A percentile compares a stretch with the other conserved stretches of the same genome.
phyloP scores from a whole-genome alignment of 768 basidiomycete genomes.

The Calocybe cyanea region DNA sequence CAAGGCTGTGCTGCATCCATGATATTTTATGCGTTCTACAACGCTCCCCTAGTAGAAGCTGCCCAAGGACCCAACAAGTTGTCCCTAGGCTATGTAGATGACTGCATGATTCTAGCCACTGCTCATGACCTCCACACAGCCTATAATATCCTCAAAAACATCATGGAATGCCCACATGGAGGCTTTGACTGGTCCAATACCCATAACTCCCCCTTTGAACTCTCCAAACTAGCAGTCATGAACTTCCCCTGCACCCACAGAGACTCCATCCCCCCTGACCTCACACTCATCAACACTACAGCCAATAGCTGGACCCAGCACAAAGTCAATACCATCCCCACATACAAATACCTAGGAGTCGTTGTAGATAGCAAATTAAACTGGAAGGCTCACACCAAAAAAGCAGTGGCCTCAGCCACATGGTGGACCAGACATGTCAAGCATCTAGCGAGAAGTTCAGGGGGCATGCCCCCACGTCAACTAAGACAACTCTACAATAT shows the following conservation, averaged over 20 bases:
- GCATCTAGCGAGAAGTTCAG: not conserved
- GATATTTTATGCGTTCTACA: conserved; percentile 25
- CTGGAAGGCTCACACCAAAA: conserved; percentile 13
- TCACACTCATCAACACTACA: not conserved
- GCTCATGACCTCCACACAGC: conserved; percentile 12
- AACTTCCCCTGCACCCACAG: not conserved
- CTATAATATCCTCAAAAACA: conserved; percentile 15
- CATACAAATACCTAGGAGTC: not conserved
- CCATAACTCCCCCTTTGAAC: conserved; percentile 29
- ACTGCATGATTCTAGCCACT: conserved; percentile 22
- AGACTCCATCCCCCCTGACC: not conserved
- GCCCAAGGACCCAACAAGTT: not conserved
- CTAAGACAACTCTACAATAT: conserved; percentile 10
- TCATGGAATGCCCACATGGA: conserved; percentile 22
- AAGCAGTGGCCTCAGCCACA: conserved; percentile 1
- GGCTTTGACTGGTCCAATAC: conserved; percentile 20
- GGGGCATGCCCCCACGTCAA: not conserved
- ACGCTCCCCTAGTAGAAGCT: conserved; percentile 17
- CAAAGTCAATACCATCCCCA: not conserved
- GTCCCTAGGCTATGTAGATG: not conserved
- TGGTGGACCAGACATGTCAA: conserved; percentile 5
- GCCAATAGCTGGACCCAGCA: not conserved
- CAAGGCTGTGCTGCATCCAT: conserved; percentile 25
- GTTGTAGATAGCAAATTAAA: conserved; percentile 6
- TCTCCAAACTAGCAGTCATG: not conserved